Conservation (phyloP, 495 filamentous ascomycete species). For the Schizothecium vesticola region DNA sequence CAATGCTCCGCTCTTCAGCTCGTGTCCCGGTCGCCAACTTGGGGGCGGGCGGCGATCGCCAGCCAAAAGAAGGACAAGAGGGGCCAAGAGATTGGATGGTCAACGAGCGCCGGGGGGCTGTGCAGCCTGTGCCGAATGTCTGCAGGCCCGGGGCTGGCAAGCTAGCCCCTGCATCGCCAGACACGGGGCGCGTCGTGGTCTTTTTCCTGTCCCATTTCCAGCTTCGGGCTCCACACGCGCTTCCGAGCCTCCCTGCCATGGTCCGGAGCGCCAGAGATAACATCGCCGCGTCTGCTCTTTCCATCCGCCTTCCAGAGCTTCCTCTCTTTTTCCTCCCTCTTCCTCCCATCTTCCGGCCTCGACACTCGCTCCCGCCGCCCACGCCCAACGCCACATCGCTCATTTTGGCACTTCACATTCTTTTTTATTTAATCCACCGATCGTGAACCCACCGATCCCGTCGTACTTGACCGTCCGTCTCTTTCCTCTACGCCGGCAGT, state of each 20-base stretch:
- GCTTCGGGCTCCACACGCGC: neutral
- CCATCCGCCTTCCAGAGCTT: neutral
- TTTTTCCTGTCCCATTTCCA: neutral
- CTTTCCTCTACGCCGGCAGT: slow-evolving; percentile 9
- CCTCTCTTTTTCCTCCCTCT: neutral
- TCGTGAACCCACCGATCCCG: neutral
- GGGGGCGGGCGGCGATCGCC: slow-evolving; percentile 1
- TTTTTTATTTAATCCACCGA: neutral
- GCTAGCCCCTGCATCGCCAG: slow-evolving; percentile 9
- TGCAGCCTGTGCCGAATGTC: neutral
- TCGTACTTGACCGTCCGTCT: neutral
- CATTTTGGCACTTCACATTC: neutral
- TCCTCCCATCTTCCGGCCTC: neutral
- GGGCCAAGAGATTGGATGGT: slow-evolving; percentile 13
- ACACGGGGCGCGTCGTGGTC: slow-evolving; percentile 10
- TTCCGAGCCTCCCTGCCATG: neutral
- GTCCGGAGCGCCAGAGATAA: neutral
- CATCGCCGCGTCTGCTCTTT: neutral
- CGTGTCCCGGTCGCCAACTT: slow-evolving; percentile 7
- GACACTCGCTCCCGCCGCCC: neutral
- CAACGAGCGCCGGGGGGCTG: slow-evolving; percentile 6
- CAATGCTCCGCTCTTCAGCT: neutral
- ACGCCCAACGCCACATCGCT: neutral
- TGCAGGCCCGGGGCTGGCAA: neutral
- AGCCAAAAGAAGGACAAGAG: neutral